Conservation (phyloP, 768 basidiomycete species). For the Lyophyllum semitale region DNA sequence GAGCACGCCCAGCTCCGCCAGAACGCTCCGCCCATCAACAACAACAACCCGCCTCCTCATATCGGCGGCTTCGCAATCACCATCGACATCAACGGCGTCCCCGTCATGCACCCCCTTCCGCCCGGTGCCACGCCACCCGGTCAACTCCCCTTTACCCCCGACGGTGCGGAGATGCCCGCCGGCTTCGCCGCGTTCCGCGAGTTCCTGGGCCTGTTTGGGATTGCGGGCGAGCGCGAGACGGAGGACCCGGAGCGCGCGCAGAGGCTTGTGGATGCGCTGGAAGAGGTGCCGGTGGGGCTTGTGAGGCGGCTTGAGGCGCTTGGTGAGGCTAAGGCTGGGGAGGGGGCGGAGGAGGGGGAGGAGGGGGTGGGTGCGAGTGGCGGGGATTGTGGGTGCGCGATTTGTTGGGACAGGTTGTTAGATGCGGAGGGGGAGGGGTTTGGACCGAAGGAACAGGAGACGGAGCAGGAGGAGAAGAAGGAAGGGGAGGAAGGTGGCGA, state of each 20-base stretch:
- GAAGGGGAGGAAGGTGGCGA: background rate
- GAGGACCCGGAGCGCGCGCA: conserved; percentile 73
- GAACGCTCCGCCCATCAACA: background rate
- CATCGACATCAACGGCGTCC: conserved; percentile 19
- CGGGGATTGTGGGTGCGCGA: conserved; percentile 59
- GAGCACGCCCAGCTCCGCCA: too few relatives aligned
- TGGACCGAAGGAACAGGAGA: conserved; percentile 13
- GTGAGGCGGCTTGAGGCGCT: conserved; percentile 64
- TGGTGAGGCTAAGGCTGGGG: conserved; percentile 31
- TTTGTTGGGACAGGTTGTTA: conserved; percentile 75
- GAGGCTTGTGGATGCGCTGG: conserved; percentile 61
- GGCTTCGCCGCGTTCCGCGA: conserved; percentile 20
- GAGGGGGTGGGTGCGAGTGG: conserved; percentile 29
- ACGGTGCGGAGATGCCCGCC: background rate
- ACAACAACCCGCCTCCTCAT: background rate
- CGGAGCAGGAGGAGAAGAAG: conserved; percentile 12
- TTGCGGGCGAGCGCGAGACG: conserved; percentile 30
- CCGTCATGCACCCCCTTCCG: conserved; percentile 11
- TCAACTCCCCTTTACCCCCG: background rate
- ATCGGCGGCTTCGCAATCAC: conserved; percentile 23
- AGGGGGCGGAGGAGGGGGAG: conserved; percentile 29
- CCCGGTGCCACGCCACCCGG: conserved; percentile 9
- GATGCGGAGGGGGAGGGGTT: conserved; percentile 41
- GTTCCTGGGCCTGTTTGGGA: conserved; percentile 19
- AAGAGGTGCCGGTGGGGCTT: conserved; percentile 66